These are phyloP conservation scores for Ophiostoma piceae DNA, from an alignment of 2,329 filamentous ascomycete genomes.

Conservation along the genomic window DNA sequence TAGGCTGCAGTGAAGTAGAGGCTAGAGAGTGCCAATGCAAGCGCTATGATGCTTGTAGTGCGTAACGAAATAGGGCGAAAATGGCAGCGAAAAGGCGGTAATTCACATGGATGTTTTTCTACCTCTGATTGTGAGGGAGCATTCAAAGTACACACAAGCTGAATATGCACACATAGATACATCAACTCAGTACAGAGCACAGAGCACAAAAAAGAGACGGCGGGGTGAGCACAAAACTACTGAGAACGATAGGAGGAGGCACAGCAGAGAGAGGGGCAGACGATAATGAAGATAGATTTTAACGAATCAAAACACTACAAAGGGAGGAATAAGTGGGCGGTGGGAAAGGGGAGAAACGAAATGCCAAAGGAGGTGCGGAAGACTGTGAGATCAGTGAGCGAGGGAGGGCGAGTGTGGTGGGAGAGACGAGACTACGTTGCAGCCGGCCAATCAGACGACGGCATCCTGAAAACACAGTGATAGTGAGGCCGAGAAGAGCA, in stretches of 20 bases:
- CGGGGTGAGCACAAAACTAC: background rate
- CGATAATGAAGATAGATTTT: background rate
- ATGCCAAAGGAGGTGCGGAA: background rate
- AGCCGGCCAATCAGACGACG: background rate
- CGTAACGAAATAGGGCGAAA: background rate
- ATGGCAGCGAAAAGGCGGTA: slow-evolving; percentile 8
- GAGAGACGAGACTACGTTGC: background rate
- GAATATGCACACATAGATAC: too few species aligned
- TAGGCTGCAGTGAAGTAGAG: too few species aligned
- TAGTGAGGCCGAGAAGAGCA: slow-evolving; percentile 10
- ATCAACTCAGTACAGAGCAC: too few species aligned
- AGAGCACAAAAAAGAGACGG: background rate
- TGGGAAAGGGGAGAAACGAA: slow-evolving; percentile 13
- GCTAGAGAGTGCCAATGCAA: background rate
- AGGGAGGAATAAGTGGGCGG: background rate
- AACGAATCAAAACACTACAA: background rate
- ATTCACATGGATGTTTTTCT: background rate
- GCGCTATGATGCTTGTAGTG: background rate
- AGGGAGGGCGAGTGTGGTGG: background rate
- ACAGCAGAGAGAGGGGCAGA: background rate
- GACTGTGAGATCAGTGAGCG: background rate
- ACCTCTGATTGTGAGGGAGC: background rate
- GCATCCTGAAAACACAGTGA: slow-evolving; percentile 2
- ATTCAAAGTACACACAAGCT: background rate
- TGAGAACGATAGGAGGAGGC: background rate